phyloP scores from a whole-genome alignment of 1,284 basidiomycete species.

The Tausonia pullulans region DNA sequence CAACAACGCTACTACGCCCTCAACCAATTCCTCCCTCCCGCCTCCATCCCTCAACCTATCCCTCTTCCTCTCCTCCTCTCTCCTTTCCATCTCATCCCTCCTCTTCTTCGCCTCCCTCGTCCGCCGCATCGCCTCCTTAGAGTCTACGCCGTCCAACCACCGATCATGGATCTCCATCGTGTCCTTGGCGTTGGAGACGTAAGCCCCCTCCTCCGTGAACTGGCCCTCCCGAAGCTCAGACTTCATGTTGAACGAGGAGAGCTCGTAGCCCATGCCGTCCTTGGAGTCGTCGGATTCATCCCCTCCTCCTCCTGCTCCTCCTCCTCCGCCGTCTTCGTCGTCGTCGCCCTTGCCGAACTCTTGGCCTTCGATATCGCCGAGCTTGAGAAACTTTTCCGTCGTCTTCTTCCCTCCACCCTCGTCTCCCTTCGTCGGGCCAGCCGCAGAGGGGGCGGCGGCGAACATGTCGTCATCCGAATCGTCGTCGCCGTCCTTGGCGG shows the following conservation, averaged over 20 bases:
- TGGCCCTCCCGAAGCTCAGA: constrained; percentile 96
- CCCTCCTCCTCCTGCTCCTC: no score
- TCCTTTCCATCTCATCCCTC: constrained; percentile 46
- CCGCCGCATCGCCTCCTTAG: constrained; percentile 68
- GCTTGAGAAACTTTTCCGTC: constrained; percentile 61
- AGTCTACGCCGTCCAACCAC: constrained; percentile 82
- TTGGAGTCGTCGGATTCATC: constrained; percentile 13
- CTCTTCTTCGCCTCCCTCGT: constrained; percentile 64
- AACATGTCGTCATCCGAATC: constrained; percentile 74
- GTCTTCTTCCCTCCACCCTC: constrained; percentile 40
- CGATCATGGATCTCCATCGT: constrained; percentile 83
- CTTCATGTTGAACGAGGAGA: constrained; percentile 98
- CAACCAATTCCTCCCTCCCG: constrained; percentile 50
- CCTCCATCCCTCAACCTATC: constrained; percentile 33
- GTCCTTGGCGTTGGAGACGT: constrained; percentile 68
- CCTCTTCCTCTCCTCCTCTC: constrained; percentile 36
- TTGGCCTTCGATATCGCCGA: constrained; percentile 93
- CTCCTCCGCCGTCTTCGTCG: constrained; percentile 8
- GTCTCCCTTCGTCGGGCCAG: no score
- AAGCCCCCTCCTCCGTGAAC: constrained; percentile 84
- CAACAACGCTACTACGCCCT: constrained; percentile 40
- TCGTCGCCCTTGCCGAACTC: constrained; percentile 53
- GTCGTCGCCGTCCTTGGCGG: constrained; percentile 40
- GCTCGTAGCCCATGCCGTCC: constrained; percentile 70
- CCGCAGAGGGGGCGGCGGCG: constrained; percentile 30